A percentile compares a stretch with the other conserved stretches of the same genome.
Conservation (phyloP, 2,329 filamentous ascomycete genomes). For the Cercospora brassicicola region DNA sequence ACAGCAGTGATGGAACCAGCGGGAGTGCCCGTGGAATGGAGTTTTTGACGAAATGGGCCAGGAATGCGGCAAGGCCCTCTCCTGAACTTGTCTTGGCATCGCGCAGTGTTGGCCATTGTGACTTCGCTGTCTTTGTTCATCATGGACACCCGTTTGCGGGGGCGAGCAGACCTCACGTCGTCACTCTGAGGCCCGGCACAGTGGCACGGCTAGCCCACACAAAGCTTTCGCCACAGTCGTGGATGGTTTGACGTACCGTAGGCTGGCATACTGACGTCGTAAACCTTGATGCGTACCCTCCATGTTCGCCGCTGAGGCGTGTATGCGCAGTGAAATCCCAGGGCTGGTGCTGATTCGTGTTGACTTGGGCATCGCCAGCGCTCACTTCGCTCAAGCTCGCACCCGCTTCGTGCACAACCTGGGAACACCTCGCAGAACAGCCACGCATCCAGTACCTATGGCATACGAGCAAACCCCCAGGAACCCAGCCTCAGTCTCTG, state of each 20-base stretch:
- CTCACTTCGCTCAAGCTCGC: not conserved
- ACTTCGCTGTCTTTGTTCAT: not conserved
- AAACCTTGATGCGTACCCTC: not conserved
- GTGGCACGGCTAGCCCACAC: not conserved
- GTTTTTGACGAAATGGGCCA: not conserved
- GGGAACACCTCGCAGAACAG: not conserved
- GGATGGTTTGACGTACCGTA: not conserved
- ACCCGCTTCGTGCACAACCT: not conserved
- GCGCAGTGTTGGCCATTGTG: not conserved
- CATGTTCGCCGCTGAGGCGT: not conserved
- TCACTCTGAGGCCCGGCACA: not conserved
- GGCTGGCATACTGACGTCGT: not conserved
- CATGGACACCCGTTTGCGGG: not conserved
- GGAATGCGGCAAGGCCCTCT: not conserved
- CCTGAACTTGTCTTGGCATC: not conserved
- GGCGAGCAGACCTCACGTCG: not conserved
- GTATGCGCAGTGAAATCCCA: not conserved
- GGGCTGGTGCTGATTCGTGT: not conserved
- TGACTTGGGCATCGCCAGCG: not conserved
- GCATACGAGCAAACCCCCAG: not conserved
- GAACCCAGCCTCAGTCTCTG: not conserved
- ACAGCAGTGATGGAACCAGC: not conserved
- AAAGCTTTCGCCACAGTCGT: not conserved
- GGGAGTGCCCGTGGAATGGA: conserved; percentile 1
- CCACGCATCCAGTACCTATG: not conserved